Evolutionary conservation across 148 eudicot species (phyloP), one percentile per base, ranked within the genome.

Genomic region (Camellia granthamiana): DNA sequence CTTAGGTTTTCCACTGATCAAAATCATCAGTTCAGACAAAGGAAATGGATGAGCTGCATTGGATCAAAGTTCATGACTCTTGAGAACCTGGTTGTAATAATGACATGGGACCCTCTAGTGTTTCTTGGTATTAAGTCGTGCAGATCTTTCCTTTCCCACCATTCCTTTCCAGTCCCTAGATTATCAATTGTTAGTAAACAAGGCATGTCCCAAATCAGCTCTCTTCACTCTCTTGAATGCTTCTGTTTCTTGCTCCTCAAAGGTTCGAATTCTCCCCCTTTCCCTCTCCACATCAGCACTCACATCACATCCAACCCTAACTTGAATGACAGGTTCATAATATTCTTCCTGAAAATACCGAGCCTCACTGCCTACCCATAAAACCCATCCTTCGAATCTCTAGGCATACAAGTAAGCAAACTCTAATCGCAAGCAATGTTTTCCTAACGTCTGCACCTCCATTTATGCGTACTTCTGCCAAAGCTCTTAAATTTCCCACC

Each of bases 131-230:
- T 91, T 58, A 92, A 78, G 78, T 94, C 94, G 67, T 91, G 91
- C 49, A 94, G 80, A 78, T 91, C 94, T 82, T 92, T 94, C 46
- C 94, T 97, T 77, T 94, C 98, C 98, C 97, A 94, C 97, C 97
- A 94, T 72, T 91, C 94, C 55, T 87, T 89, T 85, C 92, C 98
- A 0, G 87, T 88, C 79, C 92, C 94, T 14, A 94, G 89, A 81
- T 94, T 88, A 73, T 94, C 98, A 2, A 94, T 90, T 2, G 92
- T 88, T 41, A 94, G 74, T 76, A 94, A 84, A 81, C 92, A 94
- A 41, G 98, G 98, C 86, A 89, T 84, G 78, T 94, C 97, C 19
- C 91, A 82, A 64, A 92, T 92, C 12, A 94, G 69, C 86, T 92
- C 98, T 76, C 94, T 80, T 94, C 1, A 94, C 90, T 75, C 98